Base-by-base conservation (phyloP, 768 basidiomycete species). In the Agrocybe pediades region DNA sequence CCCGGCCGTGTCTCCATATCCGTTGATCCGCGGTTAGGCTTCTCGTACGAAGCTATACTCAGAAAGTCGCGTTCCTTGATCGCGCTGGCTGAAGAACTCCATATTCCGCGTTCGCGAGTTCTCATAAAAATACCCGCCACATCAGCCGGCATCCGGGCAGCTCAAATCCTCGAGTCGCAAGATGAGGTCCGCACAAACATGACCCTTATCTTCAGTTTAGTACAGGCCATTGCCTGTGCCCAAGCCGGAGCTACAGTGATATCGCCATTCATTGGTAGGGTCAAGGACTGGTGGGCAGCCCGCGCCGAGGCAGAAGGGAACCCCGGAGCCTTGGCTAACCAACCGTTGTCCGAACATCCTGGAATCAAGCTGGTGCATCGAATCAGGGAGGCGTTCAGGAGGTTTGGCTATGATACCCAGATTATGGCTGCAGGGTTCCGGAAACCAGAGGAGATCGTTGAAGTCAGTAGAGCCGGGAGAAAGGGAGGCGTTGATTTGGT, bases 121-220 rank as follows among this genome's bases (percentile, higher is more conserved):
- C 67, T 73, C 20, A 62, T 74, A 30, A 73, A 73, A 49, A 70
- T 74, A 21, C 71, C 72, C 4, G 70, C 67, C 8, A 74, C 72
- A 0, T 64, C 66, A 39, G 55, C 65, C 15, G 73, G 73, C 15
- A 71, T 74, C 41, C 58, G 59, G 17, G 72, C 71, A 13, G 68
- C 67, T 6, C 62, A 62, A 24, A 62, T 55, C 1, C 71, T 73
- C 33, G 68, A 71, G 43, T 54, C 62, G 17, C 45, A 57, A 16
- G 27, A 55, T 15, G 51, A 46, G 4, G 68, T 73, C 45, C 64
- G 67, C 60, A 71, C 71, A 17, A 74, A 73, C 54, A 58, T 71
- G n/a, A 73, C 72, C 1, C 69, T 73, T 24, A 53, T 74, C 5
- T 73, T 73, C 54, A 64, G 70, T 8, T 56, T 63, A 36, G 62